Evolutionary conservation across 2,329 filamentous ascomycete genomes (phyloP).

Genomic region (Penicillium sclerotigenum): DNA sequence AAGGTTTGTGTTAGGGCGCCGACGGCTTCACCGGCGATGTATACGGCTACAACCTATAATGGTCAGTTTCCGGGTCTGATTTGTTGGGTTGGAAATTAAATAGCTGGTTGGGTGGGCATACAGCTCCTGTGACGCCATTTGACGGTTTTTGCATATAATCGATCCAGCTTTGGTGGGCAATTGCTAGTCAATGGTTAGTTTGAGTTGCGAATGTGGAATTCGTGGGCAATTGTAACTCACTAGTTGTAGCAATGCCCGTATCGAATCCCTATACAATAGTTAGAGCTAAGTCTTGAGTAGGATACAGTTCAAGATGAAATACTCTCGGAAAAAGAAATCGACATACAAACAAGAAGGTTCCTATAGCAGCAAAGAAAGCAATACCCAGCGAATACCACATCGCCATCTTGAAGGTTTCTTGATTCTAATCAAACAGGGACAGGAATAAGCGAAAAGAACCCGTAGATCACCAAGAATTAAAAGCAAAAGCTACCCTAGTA

Average conservation of each 20-base stretch:
- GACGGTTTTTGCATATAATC: constrained; percentile 58
- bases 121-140: constrained; percentile 54
- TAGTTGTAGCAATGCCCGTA: constrained; percentile 60
- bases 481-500: neutral
- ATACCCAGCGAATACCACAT: constrained; percentile 50
- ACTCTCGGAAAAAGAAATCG: neutral
- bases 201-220: neutral
- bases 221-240: constrained; percentile 31
- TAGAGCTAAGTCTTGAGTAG: neutral
- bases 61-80: neutral
- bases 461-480: neutral
- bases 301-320: neutral
- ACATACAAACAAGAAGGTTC: constrained; percentile 57
- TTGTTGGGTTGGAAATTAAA: neutral
- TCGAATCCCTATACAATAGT: constrained; percentile 51
- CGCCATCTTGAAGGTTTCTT: constrained; percentile 32
- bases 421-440: neutral
- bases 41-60: constrained; percentile 53
- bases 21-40: constrained; percentile 58
- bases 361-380: constrained; percentile 57
- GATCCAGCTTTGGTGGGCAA: constrained; percentile 59
- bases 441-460: neutral
- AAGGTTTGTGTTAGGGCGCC: constrained; percentile 55
- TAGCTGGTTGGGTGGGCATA: constrained; percentile 24
- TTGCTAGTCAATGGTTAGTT: constrained; percentile 40